A percentile compares a stretch with the other conserved stretches of the same genome.
These are phyloP conservation scores for Trametes meyenii DNA, from an alignment of 768 basidiomycete genomes.

Conservation along the genomic window DNA sequence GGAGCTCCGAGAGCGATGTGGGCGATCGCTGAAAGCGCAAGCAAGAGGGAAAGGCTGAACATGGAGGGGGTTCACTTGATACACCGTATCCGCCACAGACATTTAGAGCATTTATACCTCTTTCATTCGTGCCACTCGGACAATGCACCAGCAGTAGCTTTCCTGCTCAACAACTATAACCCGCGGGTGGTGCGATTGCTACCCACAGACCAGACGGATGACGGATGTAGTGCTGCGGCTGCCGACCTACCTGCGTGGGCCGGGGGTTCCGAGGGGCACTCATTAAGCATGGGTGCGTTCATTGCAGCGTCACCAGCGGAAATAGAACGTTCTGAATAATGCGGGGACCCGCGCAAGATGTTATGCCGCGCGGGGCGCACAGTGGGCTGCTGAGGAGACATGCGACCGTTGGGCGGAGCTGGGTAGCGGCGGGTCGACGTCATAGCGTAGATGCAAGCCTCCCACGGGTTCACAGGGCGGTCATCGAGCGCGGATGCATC, in stretches of 20 bases:
- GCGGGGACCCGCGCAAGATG: too few relatives aligned
- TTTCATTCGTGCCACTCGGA: background rate
- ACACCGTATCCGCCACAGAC: background rate
- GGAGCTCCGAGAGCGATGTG: constrained; percentile 12
- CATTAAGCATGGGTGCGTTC: background rate
- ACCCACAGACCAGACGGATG: too few relatives aligned
- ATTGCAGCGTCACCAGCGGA: background rate
- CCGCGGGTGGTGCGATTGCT: too few relatives aligned
- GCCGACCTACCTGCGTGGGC: too few relatives aligned
- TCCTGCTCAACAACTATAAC: too few relatives aligned
- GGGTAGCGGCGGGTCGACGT: background rate
- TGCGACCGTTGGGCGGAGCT: too few relatives aligned
- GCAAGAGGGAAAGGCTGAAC: background rate
- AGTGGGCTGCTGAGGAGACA: too few relatives aligned
- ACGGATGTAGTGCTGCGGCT: too few relatives aligned
- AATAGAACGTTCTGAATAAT: background rate
- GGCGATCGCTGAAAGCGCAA: constrained; percentile 4
- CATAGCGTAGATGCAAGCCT: background rate
- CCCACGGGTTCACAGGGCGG: background rate
- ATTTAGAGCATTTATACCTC: background rate
- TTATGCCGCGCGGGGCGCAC: too few relatives aligned
- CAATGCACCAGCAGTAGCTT: background rate
- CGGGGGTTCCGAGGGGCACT: too few relatives aligned
- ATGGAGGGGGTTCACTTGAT: background rate
- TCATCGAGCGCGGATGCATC: background rate